These are phyloP conservation scores for Pulicaria dysenterica DNA, from an alignment of 129 eudicot genomes.

Conservation along the genomic window DNA sequence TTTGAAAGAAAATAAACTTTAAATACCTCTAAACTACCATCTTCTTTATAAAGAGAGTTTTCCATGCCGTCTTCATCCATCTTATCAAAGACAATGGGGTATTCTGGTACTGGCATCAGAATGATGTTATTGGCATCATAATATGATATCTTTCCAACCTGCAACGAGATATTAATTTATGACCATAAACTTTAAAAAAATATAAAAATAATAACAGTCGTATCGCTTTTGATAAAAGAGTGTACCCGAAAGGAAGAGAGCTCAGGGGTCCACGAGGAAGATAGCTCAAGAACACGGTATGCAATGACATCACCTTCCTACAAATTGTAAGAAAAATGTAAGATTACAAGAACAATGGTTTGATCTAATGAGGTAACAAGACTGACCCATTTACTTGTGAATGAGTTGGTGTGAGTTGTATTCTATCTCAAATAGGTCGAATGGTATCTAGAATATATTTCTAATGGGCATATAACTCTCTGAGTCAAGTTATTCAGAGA, in stretches of 20 bases:
- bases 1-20: background rate
- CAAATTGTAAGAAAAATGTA: slow-evolving; percentile 17
- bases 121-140: slow-evolving; percentile 43
- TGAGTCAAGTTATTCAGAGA: too few species aligned
- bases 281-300: slow-evolving; percentile 81
- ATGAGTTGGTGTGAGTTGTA: background rate
- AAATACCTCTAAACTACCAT: slow-evolving; percentile 88
- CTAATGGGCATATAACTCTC: too few species aligned
- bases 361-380: background rate
- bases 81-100: slow-evolving; percentile 55
- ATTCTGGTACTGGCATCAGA: slow-evolving; percentile 66
- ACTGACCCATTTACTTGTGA: background rate
- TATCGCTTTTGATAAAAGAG: background rate
- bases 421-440: too few species aligned
- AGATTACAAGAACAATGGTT: slow-evolving; percentile 1
- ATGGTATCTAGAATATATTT: too few species aligned
- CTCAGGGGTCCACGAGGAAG: slow-evolving; percentile 94
- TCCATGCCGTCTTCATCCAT: slow-evolving; percentile 55
- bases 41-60: slow-evolving; percentile 69
- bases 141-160: slow-evolving; percentile 73
- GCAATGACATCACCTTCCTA: slow-evolving; percentile 91
- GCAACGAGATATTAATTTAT: background rate
- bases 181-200: background rate
- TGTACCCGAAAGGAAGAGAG: slow-evolving; percentile 75
- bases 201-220: background rate